Base-by-base conservation (phyloP, 2,329 filamentous ascomycete species). In the Grosmannia serpens region DNA sequence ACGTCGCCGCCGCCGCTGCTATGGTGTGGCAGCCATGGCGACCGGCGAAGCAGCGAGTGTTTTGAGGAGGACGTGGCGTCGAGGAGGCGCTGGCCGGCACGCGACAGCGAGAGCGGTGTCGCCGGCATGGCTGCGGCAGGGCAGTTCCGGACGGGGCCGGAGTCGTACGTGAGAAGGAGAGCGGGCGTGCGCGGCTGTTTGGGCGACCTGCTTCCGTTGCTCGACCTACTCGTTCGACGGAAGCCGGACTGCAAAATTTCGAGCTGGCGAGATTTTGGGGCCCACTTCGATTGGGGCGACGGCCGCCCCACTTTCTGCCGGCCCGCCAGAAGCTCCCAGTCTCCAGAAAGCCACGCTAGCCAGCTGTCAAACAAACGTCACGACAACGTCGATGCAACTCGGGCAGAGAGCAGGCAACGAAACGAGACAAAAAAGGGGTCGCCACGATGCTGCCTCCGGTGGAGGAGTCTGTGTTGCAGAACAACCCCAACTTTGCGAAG, bases 401-500 rank as follows among this genome's bases (percentile, higher is more conserved):
- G 33, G n/a, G 33, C 33, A 35, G 33, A 35, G 5, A 27, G n/a
- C 27, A n/a, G 4, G 17, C 26, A 4, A 29, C 47, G 7, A 29
- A 17, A 33, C 27, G 17, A 11, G 24, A 35, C 15, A 2, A 35
- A 24, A 15, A 22, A 13, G 13, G 4, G 6, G 41, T 26, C 2
- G n/a, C 6, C 58, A 67, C 22, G 2, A 84, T 85, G 81, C 69
- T 85, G 2, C 83, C 83, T 0, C 81, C 81, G 0, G 69, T 85
- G 10, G 82, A 85, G 24, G 73, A 78, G 10, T 64, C 74, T 0
- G 71, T 85, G 22, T 67, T 86, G 1, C 68, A 75, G 56, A 75
- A 73, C 59, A 85, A 86, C 62, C 82, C 82, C 0, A 75, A 80
- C 26, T 86, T 86, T 64, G 78, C 79, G n/a, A 72, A 74, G 38